Evolutionary conservation across 441 rosid species (phyloP), one percentile per base, ranked within the genome.

Genomic region (Pelargonium citronellum): DNA sequence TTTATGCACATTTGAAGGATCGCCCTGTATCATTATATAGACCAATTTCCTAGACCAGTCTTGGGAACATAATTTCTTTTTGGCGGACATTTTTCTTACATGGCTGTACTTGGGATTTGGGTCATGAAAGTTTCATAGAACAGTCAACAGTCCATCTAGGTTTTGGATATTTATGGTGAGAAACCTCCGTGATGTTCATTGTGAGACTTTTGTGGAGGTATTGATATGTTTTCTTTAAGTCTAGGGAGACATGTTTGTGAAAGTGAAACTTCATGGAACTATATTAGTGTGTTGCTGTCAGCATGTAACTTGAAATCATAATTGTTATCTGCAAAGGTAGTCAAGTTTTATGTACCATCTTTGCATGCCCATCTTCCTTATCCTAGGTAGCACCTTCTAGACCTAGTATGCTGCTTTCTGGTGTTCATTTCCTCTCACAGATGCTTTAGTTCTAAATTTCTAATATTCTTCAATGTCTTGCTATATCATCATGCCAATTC

Each of bases 401-500:
- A n/a, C 15, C 60, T 15, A 53, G 60, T 53, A 53, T 9, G 13
- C 53, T 47, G 47, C 47, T 7, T 43, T 11, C 53, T 47, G 53
- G 53, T 47, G 11, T 47, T 47, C 53, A 47, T 0, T 16, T 47
- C 53, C n/a, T 11, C 53, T 47, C 53, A 47, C 4, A 9, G 13
- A 47, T 47, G n/a, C 53, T 47, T 47, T 47, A 47, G 13, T 47
- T 19, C 41, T 74, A 66, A 30, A 62, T 27, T 10, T 37, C 47
- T 6, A 16, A 47, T 67, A 74, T 66, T 1, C 68, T 41, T 66
- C n/a, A 61, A 44, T n/a, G 34, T 53, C 60, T 53, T 53, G 16
- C 11, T 17, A 17, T 57, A 4, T 57, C 5, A 17, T 57, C 63
- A 19, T 57, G 63, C 67, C 69, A 68, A 67, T 69, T 67, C 64